Base-by-base conservation (phyloP, 2,329 filamentous ascomycete species). In the Biscogniauxia marginata region DNA sequence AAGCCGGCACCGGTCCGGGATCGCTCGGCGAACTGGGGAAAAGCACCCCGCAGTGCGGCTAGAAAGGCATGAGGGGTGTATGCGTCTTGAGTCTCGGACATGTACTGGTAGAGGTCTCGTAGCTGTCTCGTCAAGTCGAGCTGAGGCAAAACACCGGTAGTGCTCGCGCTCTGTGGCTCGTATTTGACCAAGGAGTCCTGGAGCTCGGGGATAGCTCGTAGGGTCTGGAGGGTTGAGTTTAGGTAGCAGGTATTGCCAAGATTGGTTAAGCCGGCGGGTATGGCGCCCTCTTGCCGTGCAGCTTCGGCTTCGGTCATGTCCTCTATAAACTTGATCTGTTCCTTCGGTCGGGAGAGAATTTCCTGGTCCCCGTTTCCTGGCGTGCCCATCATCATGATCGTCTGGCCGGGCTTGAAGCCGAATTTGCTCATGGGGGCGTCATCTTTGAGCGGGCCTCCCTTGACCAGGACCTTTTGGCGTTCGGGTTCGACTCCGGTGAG, bases 171-270 rank as follows among this genome's bases (percentile, higher is more conserved):
- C 54, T 68, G 58, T 56, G 65, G 57, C 57, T 74, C 71, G 64
- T 81, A 96, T 49, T 81, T 85, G 58, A 78, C 70, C 47, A 99
- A 81, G 65, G 91, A 85, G 34, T 90, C 81, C 69, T 96, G 91
- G 34, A 99, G 84, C 76, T 99, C 95, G 7, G 95, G 95, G 57
- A 99, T 91, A 52, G 88, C 83, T 60, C 90, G 87, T 63, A 99
- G 79, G 3, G 91, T 89, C 74, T 99, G 96, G n/a, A 99, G 81
- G 0, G 93, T 96, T 50, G 95, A 95, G 80, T 99, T 99, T 69
- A 98, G 86, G 73, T 99, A 99, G 79, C 95, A 99, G 3, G 96
- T 99, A 75, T 99, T 99, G 65, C 96, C 95, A 59, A 97, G 79
- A 70, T 99, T 99, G 71, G 89, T 84, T 59, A 99, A 78, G 48